These are phyloP conservation scores for Phialophora chinensis DNA, from an alignment of 2,329 filamentous ascomycete species.

Conservation along the genomic window DNA sequence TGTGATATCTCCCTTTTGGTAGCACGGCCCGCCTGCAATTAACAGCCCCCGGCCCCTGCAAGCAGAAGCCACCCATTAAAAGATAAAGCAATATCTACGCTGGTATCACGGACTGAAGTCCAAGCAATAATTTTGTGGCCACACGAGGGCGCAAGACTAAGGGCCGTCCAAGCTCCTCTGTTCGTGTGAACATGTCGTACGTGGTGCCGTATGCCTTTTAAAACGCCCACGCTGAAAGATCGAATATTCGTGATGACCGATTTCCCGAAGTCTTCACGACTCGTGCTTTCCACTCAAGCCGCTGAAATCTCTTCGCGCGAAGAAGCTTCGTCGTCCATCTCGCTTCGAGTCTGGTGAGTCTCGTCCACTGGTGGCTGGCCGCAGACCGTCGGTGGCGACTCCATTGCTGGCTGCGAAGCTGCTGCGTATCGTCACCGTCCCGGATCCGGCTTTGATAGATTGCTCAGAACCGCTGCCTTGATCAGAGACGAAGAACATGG, in stretches of 20 bases:
- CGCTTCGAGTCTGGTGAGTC: constrained; percentile 52
- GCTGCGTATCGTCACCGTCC: constrained; percentile 74
- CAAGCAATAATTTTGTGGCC: constrained; percentile 14
- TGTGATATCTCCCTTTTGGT: not conserved
- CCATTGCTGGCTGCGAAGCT: constrained; percentile 66
- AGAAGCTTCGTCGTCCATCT: constrained; percentile 53
- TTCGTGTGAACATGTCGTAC: not conserved
- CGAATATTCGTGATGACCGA: not conserved
- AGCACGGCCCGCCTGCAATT: constrained; percentile 1
- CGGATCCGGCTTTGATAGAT: constrained; percentile 73
- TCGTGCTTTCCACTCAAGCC: constrained; percentile 39
- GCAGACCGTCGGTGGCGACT: constrained; percentile 37
- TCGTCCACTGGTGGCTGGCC: constrained; percentile 32
- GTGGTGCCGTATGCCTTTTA: not conserved
- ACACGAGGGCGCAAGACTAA: not conserved
- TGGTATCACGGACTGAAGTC: constrained; percentile 32
- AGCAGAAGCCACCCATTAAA: constrained; percentile 4
- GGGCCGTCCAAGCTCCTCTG: not conserved
- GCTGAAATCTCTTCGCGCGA: constrained; percentile 51
- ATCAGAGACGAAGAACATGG: constrained; percentile 90
- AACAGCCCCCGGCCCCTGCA: not conserved
- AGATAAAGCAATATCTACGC: constrained; percentile 6
- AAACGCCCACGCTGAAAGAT: constrained; percentile 23
- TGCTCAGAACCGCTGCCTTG: constrained; percentile 71
- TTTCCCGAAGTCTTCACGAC: constrained; percentile 12